phyloP scores from a whole-genome alignment of 768 basidiomycete genomes.

The Rhizopogon rudus region DNA sequence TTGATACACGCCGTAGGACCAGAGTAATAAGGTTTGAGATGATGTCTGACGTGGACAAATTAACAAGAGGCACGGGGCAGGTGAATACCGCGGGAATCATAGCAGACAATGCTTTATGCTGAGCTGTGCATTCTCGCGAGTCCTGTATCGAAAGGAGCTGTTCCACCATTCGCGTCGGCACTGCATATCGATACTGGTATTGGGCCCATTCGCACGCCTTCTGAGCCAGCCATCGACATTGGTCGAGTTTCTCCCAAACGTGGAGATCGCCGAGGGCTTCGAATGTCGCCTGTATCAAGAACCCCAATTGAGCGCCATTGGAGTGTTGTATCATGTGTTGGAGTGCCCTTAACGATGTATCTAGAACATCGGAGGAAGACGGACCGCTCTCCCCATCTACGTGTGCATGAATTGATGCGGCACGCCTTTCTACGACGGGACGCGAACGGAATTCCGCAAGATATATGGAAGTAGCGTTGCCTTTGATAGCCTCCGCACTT shows the following conservation, averaged over 20 bases:
- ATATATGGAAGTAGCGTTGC: conserved; percentile 70
- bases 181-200: conserved; percentile 89
- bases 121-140: conserved; percentile 34
- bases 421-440: conserved; percentile 75
- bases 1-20: conserved; percentile 62
- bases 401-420: conserved; percentile 86
- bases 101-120: conserved; percentile 58
- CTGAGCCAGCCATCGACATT: conserved; percentile 80
- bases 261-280: conserved; percentile 56
- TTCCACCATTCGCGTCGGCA: conserved; percentile 83
- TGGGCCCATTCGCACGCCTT: conserved; percentile 83
- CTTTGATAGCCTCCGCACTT: conserved; percentile 61
- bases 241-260: conserved; percentile 62
- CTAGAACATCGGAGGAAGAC: conserved; percentile 64
- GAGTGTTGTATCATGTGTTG: conserved; percentile 72
- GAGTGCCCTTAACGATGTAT: conserved; percentile 66
- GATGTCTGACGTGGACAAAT: conserved; percentile 87
- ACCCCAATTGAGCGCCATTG: conserved; percentile 67
- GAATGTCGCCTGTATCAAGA: conserved; percentile 68
- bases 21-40: conserved; percentile 73
- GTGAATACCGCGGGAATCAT: conserved; percentile 86
- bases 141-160: conserved; percentile 64
- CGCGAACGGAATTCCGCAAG: conserved; percentile 80
- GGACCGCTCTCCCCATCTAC: conserved; percentile 88
- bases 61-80: conserved; percentile 77